Conservation (phyloP, 805 yeast genomes). For the Suhomyces canberraensis region DNA sequence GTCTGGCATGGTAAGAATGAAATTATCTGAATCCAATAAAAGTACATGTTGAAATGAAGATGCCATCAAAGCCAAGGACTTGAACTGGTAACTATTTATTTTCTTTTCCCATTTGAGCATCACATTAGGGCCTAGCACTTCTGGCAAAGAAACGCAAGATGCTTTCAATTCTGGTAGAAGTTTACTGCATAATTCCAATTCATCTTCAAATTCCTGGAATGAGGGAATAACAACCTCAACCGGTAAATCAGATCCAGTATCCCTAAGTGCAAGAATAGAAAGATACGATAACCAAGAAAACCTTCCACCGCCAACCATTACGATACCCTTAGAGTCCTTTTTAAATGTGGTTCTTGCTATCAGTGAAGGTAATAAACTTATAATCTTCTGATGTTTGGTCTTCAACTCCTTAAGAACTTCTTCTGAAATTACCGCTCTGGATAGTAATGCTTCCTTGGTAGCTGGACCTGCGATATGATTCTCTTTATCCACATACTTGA, state of each 20-base stretch:
- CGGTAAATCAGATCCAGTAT: slow-evolving; percentile 36
- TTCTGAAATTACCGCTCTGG: slow-evolving; percentile 24
- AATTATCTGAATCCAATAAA: slow-evolving; percentile 35
- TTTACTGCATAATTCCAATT: slow-evolving; percentile 36
- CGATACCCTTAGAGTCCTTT: slow-evolving; percentile 27
- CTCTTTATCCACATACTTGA: slow-evolving; percentile 19
- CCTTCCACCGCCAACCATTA: slow-evolving; percentile 33
- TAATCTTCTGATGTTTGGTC: slow-evolving; percentile 18
- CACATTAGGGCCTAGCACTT: slow-evolving; percentile 49
- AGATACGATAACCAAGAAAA: slow-evolving; percentile 37
- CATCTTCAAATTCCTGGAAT: slow-evolving; percentile 28
- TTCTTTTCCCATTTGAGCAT: slow-evolving; percentile 33
- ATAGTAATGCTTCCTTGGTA: slow-evolving; percentile 22
- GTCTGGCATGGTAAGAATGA: slow-evolving; percentile 29
- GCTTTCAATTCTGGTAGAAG: slow-evolving; percentile 63
- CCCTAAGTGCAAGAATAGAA: slow-evolving; percentile 30
- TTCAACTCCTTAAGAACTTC: slow-evolving; percentile 21
- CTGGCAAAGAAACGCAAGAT: slow-evolving; percentile 54
- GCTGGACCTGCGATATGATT: slow-evolving; percentile 15
- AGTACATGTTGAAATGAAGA: slow-evolving; percentile 34
- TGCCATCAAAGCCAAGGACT: slow-evolving; percentile 49
- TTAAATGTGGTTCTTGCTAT: slow-evolving; percentile 16
- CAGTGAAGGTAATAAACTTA: slow-evolving; percentile 19
- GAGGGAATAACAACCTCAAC: slow-evolving; percentile 38
- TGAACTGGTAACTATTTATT: slow-evolving; percentile 65